phyloP scores from a whole-genome alignment of 371 early-diverging fungal genomes.

The Rhizopus microsporus region DNA sequence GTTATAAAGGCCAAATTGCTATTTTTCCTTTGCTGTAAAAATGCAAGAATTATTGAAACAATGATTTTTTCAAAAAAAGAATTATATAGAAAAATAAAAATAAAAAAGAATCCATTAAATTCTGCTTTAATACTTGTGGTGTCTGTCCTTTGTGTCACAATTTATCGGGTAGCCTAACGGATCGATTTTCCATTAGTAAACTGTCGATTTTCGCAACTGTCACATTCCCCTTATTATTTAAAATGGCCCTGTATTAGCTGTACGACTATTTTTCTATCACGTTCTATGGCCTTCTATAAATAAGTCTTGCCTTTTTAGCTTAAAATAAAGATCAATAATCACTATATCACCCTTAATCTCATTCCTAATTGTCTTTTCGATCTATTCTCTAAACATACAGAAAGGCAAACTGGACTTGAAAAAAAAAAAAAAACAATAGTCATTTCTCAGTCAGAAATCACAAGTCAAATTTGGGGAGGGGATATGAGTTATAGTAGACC shows the following conservation, averaged over 20 bases:
- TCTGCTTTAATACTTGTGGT: background rate
- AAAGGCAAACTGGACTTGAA: too few species aligned
- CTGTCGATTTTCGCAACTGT: background rate
- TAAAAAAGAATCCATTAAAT: background rate
- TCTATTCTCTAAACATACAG: too few species aligned
- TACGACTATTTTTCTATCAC: background rate
- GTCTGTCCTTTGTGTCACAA: background rate
- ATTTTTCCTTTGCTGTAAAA: slow-evolving; percentile 2
- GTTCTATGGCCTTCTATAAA: background rate
- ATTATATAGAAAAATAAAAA: background rate
- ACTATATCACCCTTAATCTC: too few species aligned
- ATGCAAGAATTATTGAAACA: background rate
- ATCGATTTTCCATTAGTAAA: background rate
- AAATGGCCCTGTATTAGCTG: too few species aligned
- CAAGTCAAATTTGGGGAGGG: too few species aligned
- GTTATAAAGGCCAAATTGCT: background rate
- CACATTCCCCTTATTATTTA: background rate
- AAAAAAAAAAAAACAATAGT: too few species aligned
- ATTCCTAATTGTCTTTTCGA: too few species aligned
- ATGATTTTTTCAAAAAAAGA: background rate
- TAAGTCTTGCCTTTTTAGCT: too few species aligned
- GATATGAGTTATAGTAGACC: too few species aligned
- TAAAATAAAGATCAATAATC: too few species aligned
- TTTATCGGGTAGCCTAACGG: background rate
- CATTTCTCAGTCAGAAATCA: too few species aligned